Percentiles rank a stretch among this genome's conserved stretches.
These are phyloP conservation scores for Bryoglossum gracile DNA, from an alignment of 495 filamentous ascomycete genomes.

Conservation along the genomic window DNA sequence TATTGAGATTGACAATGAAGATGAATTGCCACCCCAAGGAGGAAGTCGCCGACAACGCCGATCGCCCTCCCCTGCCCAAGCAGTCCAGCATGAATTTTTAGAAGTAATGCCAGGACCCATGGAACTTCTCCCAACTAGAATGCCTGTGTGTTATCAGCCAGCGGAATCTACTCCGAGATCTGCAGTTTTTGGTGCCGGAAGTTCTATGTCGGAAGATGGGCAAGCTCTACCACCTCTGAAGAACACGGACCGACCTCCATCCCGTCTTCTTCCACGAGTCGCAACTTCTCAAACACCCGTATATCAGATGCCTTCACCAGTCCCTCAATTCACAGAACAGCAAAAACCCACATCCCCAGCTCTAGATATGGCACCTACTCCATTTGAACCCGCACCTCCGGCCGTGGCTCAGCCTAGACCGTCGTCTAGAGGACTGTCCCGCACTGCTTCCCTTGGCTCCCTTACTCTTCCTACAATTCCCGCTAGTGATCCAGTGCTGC, in stretches of 20 bases:
- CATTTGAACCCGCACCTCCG: neutral
- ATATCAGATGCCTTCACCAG: neutral
- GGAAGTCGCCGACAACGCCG: neutral
- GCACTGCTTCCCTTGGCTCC: slow-evolving; percentile 29
- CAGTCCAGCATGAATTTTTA: slow-evolving; percentile 12
- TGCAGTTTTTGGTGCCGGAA: slow-evolving; percentile 14
- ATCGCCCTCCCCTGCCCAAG: neutral
- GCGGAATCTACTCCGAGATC: slow-evolving; percentile 2
- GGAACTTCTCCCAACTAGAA: slow-evolving; percentile 26
- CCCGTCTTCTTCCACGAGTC: neutral
- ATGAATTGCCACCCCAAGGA: slow-evolving; percentile 9
- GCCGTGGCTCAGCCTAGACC: neutral
- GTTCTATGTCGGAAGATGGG: slow-evolving; percentile 24
- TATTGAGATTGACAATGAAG: slow-evolving; percentile 17
- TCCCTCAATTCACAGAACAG: neutral
- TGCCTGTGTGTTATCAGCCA: slow-evolving; percentile 10
- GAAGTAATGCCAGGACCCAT: slow-evolving; percentile 24
- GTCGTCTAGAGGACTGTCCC: slow-evolving; percentile 21
- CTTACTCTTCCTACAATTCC: slow-evolving; percentile 39
- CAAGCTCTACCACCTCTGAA: slow-evolving; percentile 19
- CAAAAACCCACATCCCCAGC: neutral
- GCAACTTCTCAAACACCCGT: neutral
- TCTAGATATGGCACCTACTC: neutral
- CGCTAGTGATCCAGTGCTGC: slow-evolving; percentile 49
- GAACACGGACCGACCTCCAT: neutral